Evolutionary conservation across 768 basidiomycete genomes (phyloP).

Genomic region (Suillus subalutaceus): DNA sequence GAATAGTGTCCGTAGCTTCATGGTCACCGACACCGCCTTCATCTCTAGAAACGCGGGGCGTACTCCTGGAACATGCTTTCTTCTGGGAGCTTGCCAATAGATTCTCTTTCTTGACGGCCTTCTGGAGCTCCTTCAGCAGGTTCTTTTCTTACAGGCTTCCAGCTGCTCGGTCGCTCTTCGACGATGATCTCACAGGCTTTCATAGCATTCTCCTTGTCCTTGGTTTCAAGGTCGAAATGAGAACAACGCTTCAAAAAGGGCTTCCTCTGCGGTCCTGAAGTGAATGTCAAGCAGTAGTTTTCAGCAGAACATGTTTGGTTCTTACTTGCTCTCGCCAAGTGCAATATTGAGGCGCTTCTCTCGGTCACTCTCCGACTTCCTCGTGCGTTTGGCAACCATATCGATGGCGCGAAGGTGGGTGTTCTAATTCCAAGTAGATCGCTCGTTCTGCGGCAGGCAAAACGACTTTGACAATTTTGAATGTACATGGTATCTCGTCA

Average conservation of each 20-base stretch:
- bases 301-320: not conserved
- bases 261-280: conserved; percentile 83
- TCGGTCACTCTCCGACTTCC: conserved; percentile 75
- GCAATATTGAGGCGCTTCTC: conserved; percentile 87
- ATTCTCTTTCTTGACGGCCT: conserved; percentile 69
- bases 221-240: conserved; percentile 88
- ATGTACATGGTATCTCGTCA: conserved; percentile 86
- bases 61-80: conserved; percentile 85
- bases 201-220: conserved; percentile 73
- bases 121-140: conserved; percentile 65
- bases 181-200: conserved; percentile 94
- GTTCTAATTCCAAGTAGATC: conserved; percentile 93
- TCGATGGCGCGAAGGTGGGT: conserved; percentile 89
- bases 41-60: conserved; percentile 64
- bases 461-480: conserved; percentile 61
- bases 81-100: conserved; percentile 59
- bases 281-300: conserved; percentile 6
- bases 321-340: conserved; percentile 84
- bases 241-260: conserved; percentile 93
- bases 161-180: conserved; percentile 79
- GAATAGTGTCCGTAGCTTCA: conserved; percentile 68
- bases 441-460: conserved; percentile 93
- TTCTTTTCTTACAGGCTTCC: conserved; percentile 76
- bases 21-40: conserved; percentile 77
- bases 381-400: conserved; percentile 72